Conservation (phyloP, 2,329 filamentous ascomycete genomes). For the Sporothrix mexicana region DNA sequence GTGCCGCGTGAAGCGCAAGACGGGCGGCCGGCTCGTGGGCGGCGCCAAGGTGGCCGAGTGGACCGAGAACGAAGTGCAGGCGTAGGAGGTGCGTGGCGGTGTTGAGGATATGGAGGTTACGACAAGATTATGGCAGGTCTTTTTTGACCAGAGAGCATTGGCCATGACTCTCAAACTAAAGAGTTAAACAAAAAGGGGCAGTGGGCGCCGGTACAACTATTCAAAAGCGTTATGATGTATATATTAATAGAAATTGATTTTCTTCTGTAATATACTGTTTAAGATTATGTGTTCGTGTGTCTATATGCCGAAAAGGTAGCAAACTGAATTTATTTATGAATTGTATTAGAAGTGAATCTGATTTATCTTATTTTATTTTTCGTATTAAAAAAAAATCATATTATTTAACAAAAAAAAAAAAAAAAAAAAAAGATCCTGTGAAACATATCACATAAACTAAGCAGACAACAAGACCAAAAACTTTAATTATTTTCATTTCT, state of each 20-base stretch:
- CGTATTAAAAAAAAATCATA: too few species aligned
- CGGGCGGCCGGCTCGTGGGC: constrained; percentile 70
- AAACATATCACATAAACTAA: background rate
- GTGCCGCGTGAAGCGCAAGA: constrained; percentile 89
- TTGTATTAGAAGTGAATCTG: too few species aligned
- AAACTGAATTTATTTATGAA: too few species aligned
- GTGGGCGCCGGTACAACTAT: background rate
- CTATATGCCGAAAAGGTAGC: too few species aligned
- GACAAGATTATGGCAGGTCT: background rate
- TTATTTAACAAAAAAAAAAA: too few species aligned
- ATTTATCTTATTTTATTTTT: too few species aligned
- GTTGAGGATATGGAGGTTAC: too few species aligned
- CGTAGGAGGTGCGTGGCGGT: constrained; percentile 41
- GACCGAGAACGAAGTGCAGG: constrained; percentile 73
- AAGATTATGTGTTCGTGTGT: background rate
- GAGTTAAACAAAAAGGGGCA: background rate
- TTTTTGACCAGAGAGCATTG: background rate
- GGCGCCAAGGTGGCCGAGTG: constrained; percentile 59
- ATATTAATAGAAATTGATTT: constrained; percentile 18
- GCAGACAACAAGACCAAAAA: too few species aligned
- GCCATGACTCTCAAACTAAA: background rate
- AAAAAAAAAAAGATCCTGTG: background rate
- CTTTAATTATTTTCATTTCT: background rate
- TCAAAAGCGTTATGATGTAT: constrained; percentile 2
- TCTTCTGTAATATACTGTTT: background rate